These are phyloP conservation scores for Cercospora brassicicola DNA, from an alignment of 2,329 filamentous ascomycete species.

Conservation along the genomic window DNA sequence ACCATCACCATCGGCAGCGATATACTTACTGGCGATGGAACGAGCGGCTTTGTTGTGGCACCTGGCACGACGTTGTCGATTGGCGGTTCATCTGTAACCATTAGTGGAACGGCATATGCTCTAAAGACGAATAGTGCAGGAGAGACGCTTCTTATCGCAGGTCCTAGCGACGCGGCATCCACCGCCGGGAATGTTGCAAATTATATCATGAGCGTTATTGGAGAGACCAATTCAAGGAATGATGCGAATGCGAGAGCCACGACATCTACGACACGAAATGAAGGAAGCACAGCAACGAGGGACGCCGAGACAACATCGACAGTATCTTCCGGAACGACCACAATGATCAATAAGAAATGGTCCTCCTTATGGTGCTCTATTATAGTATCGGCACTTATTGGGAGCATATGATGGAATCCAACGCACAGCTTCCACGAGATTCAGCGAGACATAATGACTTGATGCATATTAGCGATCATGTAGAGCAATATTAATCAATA, in stretches of 20 bases:
- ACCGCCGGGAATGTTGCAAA: not conserved
- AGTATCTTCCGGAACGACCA: not conserved
- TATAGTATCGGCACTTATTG: not conserved
- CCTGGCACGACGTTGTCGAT: conserved; percentile 7
- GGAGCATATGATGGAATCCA: not conserved
- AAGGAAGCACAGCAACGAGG: not conserved
- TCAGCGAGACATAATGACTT: not conserved
- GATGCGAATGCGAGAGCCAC: not conserved
- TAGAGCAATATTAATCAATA: not conserved
- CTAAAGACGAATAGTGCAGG: conserved; percentile 8
- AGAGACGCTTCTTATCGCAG: conserved; percentile 6
- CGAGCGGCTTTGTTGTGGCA: not conserved
- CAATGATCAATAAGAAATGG: not conserved
- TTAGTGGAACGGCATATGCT: conserved; percentile 12
- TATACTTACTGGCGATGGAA: not conserved
- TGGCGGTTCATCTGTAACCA: conserved; percentile 7
- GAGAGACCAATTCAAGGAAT: not conserved
- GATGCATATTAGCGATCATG: not conserved
- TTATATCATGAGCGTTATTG: conserved; percentile 7
- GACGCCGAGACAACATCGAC: not conserved
- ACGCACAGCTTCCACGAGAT: not conserved
- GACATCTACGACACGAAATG: not conserved
- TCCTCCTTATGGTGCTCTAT: not conserved
- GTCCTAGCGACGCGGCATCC: not conserved
- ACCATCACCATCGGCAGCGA: not conserved